Conservation (phyloP, 2,329 filamentous ascomycete species). For the Dactylonectria estremocensis region DNA sequence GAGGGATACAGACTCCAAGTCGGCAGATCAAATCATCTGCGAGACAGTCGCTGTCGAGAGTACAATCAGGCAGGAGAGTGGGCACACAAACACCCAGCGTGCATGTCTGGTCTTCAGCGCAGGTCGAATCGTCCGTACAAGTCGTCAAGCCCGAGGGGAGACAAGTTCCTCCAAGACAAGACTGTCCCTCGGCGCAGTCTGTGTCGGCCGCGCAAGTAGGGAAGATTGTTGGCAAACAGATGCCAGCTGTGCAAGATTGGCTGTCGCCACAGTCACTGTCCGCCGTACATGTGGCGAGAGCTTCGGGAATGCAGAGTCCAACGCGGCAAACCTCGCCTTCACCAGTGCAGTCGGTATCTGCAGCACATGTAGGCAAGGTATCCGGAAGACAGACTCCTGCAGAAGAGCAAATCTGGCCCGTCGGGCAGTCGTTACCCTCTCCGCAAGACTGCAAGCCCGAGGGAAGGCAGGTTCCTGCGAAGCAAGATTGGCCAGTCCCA, state of each 20-base stretch:
- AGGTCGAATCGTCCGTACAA: background rate
- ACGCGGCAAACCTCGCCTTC: slow-evolving; percentile 11
- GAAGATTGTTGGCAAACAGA: slow-evolving; percentile 13
- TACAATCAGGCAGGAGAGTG: background rate
- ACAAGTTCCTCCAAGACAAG: background rate
- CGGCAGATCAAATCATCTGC: background rate
- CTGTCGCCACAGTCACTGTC: slow-evolving; percentile 9
- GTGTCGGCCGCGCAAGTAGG: background rate
- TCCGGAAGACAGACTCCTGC: slow-evolving; percentile 20
- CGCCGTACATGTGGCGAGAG: background rate
- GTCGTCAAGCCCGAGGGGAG: background rate
- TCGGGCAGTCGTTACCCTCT: background rate
- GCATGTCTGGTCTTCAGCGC: slow-evolving; percentile 6
- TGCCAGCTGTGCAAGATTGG: slow-evolving; percentile 17
- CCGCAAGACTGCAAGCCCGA: background rate
- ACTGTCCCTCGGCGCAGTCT: background rate
- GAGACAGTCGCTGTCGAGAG: background rate
- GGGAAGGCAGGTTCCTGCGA: slow-evolving; percentile 9
- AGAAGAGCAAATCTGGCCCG: slow-evolving; percentile 14
- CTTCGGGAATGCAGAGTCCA: slow-evolving; percentile 12
- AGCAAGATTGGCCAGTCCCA: background rate
- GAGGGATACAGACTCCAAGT: slow-evolving; percentile 13
- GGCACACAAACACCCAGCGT: slow-evolving; percentile 19
- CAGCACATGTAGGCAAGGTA: background rate
- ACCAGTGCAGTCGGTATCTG: background rate